Evolutionary conservation across 345 rosid species (phyloP).

Genomic region (Boechera retrofracta): DNA sequence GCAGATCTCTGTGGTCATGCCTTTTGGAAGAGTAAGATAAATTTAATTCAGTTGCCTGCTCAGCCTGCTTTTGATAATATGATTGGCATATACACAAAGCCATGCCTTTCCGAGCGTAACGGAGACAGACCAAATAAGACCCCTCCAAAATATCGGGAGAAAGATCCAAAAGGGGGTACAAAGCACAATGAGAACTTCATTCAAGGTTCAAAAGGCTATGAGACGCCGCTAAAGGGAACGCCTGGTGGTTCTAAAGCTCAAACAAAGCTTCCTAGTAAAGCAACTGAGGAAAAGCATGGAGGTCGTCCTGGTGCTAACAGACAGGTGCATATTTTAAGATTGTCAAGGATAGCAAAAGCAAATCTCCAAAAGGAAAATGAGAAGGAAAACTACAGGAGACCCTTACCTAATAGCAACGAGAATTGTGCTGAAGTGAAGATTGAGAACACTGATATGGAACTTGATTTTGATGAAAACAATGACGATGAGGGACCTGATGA

Average conservation of each 20-base stretch:
- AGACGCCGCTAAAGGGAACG: slow-evolving; percentile 71
- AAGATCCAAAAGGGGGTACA: slow-evolving; percentile 63
- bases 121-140: slow-evolving; percentile 79
- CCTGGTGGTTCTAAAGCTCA: slow-evolving; percentile 63
- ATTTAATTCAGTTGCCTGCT: slow-evolving; percentile 66
- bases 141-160: slow-evolving; percentile 77
- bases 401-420: slow-evolving; percentile 69
- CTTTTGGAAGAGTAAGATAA: slow-evolving; percentile 78
- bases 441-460: slow-evolving; percentile 97
- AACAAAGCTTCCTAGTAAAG: slow-evolving; percentile 61
- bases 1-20: slow-evolving; percentile 84
- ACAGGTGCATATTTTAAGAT: slow-evolving; percentile 82
- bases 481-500: slow-evolving; percentile 87
- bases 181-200: slow-evolving; percentile 69
- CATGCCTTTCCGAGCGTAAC: slow-evolving; percentile 80
- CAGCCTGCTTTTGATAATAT: slow-evolving; percentile 87
- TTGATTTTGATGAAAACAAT: slow-evolving; percentile 84
- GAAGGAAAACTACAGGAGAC: slow-evolving; percentile 95
- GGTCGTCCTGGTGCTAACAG: slow-evolving; percentile 62
- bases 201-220: slow-evolving; percentile 57
- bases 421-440: slow-evolving; percentile 89
- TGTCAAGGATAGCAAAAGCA: slow-evolving; percentile 91
- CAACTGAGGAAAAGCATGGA: slow-evolving; percentile 68
- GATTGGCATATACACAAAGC: slow-evolving; percentile 68
- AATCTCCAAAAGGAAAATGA: slow-evolving; percentile 95